Conservation (phyloP, 1,284 basidiomycete genomes). For the Cryptococcus floricola region DNA sequence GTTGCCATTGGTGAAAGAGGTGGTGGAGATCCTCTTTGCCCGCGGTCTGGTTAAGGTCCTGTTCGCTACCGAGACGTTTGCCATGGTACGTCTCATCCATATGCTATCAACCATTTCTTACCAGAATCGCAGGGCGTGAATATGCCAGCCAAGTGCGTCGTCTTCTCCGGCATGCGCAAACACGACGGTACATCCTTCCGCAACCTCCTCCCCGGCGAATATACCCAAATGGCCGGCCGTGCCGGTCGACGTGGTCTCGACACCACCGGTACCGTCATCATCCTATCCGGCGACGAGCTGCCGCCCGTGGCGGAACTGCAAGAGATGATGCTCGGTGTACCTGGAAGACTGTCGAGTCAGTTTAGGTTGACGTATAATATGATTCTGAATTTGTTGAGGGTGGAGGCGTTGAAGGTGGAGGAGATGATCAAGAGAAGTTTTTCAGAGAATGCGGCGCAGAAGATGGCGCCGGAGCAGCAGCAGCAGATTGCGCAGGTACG, state of each 20-base stretch:
- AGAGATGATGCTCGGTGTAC: constrained; percentile 89
- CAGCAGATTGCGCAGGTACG: constrained; percentile 73
- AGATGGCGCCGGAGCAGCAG: constrained; percentile 88
- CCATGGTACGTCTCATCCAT: constrained; percentile 66
- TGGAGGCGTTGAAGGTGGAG: constrained; percentile 93
- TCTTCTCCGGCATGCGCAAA: constrained; percentile 92
- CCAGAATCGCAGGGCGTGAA: constrained; percentile 74
- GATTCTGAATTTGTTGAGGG: constrained; percentile 94
- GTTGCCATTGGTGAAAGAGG: constrained; percentile 92
- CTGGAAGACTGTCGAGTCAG: constrained; percentile 90
- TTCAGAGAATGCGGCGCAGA: constrained; percentile 94
- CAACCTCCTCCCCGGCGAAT: constrained; percentile 76
- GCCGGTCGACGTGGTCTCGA: constrained; percentile 95
- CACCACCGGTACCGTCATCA: constrained; percentile 90
- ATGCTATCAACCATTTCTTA: constrained; percentile 1
- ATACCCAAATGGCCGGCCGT: constrained; percentile 98
- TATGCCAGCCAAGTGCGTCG: constrained; percentile 97
- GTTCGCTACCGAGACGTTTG: constrained; percentile 98
- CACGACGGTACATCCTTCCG: constrained; percentile 93
- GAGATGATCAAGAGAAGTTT: constrained; percentile 99
- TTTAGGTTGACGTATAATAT: constrained; percentile 99
- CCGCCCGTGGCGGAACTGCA: constrained; percentile 77
- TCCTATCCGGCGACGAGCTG: constrained; percentile 76
- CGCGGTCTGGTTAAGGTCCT: constrained; percentile 93
- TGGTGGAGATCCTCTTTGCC: constrained; percentile 94